These are phyloP conservation scores for Globisporangium spiculum DNA, from an alignment of 352 stramenopile species.

Conservation along the genomic window DNA sequence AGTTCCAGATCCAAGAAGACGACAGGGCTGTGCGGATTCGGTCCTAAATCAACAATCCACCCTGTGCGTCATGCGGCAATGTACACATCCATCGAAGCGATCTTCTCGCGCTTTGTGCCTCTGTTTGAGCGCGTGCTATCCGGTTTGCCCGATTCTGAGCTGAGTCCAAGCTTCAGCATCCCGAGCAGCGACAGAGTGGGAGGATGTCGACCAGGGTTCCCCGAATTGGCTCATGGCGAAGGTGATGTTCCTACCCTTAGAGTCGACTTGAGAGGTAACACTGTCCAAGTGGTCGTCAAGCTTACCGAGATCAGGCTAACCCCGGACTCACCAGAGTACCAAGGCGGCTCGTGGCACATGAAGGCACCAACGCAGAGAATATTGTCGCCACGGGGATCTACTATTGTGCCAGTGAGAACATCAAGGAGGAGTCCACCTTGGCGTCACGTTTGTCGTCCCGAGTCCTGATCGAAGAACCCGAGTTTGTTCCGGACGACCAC, in stretches of 20 bases:
- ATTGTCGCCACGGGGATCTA: conserved; percentile 48
- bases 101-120: conserved; percentile 37
- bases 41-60: conserved; percentile 58
- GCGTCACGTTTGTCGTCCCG: conserved; percentile 35
- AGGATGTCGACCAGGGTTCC: not conserved
- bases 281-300: conserved; percentile 45
- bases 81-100: conserved; percentile 29
- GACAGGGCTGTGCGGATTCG: conserved; percentile 20
- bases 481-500: conserved; percentile 27
- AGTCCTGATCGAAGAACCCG: conserved; percentile 22
- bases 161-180: not conserved
- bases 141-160: conserved; percentile 7
- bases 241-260: not conserved
- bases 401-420: conserved; percentile 48
- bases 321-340: conserved; percentile 35
- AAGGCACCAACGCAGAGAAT: conserved; percentile 35
- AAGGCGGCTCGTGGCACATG: conserved; percentile 46
- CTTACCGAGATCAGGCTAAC: conserved; percentile 47
- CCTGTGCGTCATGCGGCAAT: conserved; percentile 20
- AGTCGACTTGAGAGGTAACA: conserved; percentile 19
- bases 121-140: conserved; percentile 34
- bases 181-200: not conserved
- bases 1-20: conserved; percentile 22
- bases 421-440: conserved; percentile 19
- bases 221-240: not conserved